These are phyloP conservation scores for Neoarthrinium moseri DNA, from an alignment of 2,329 filamentous ascomycete genomes.

Conservation along the genomic window DNA sequence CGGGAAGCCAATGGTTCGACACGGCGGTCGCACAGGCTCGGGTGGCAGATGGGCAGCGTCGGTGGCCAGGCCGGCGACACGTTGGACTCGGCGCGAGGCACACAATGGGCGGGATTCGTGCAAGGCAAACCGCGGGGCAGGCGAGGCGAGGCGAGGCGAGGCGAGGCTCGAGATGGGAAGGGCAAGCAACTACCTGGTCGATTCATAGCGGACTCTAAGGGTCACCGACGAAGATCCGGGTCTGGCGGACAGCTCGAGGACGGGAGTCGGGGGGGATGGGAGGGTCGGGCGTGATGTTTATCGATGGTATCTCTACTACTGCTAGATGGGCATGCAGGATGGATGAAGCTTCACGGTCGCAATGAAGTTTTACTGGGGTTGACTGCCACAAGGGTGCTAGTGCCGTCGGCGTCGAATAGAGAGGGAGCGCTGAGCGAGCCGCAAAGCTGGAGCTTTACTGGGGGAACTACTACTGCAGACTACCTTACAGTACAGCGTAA, in stretches of 20 bases:
- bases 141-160: slow-evolving; percentile 19
- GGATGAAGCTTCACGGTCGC: slow-evolving; percentile 21
- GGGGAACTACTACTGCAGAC: too few relatives aligned
- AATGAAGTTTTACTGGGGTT: slow-evolving; percentile 21
- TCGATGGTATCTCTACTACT: slow-evolving; percentile 15
- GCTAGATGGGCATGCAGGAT: slow-evolving; percentile 11
- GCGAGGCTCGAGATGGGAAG: slow-evolving; percentile 16
- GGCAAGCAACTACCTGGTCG: slow-evolving; percentile 53
- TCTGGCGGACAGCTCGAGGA: background rate
- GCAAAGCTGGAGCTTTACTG: too few relatives aligned
- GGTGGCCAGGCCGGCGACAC: slow-evolving; percentile 10
- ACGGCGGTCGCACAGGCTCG: slow-evolving; percentile 6
- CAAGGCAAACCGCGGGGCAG: slow-evolving; percentile 27
- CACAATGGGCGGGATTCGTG: slow-evolving; percentile 19
- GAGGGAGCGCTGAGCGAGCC: too few relatives aligned
- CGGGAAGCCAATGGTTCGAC: slow-evolving; percentile 7
- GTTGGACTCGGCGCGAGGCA: slow-evolving; percentile 19
- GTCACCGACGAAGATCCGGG: background rate
- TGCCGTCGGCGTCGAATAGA: too few relatives aligned
- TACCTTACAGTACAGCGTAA: too few relatives aligned
- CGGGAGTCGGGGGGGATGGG: background rate
- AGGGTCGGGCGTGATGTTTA: slow-evolving; percentile 3
- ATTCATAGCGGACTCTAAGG: slow-evolving; percentile 46
- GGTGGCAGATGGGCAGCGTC: slow-evolving; percentile 10
- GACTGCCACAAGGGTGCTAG: slow-evolving; percentile 11